A percentile compares a stretch with the other conserved stretches of the same genome.
Evolutionary conservation across 2,329 filamentous ascomycete genomes (phyloP).

Genomic region (Microascus cirrosus): DNA sequence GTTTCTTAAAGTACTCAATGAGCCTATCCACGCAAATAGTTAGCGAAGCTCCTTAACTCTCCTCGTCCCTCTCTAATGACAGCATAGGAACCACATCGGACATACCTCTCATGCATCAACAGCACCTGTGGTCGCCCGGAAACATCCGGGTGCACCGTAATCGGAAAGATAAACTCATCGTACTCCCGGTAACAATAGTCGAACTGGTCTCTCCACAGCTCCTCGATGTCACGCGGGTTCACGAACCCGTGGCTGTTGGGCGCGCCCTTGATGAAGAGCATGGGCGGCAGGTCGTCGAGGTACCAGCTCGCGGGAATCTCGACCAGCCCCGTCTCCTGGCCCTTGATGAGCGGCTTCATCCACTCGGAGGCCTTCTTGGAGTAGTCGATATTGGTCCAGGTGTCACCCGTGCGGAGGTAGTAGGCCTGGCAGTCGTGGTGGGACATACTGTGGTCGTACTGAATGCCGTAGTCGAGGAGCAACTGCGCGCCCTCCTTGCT

Average conservation of each 20-base stretch:
- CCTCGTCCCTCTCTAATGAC: not conserved
- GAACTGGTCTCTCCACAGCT: conserved; percentile 56
- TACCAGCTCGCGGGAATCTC: conserved; percentile 59
- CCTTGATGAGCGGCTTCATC: conserved; percentile 55
- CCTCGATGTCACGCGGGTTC: conserved; percentile 48
- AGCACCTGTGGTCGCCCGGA: conserved; percentile 61
- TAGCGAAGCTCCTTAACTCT: not conserved
- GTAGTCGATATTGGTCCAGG: conserved; percentile 60
- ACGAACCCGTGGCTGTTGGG: conserved; percentile 54
- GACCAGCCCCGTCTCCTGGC: conserved; percentile 49
- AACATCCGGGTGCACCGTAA: conserved; percentile 67
- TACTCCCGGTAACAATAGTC: conserved; percentile 68
- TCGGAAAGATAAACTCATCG: conserved; percentile 66
- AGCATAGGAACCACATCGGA: conserved; percentile 12
- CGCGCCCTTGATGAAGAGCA: conserved; percentile 62
- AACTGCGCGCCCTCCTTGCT: conserved; percentile 56
- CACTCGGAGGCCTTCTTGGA: conserved; percentile 47
- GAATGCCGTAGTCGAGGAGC: conserved; percentile 54
- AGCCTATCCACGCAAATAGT: conserved; percentile 13
- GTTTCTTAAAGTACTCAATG: conserved; percentile 57
- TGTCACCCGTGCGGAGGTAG: conserved; percentile 51
- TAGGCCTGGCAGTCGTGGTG: conserved; percentile 57
- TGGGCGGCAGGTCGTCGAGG: conserved; percentile 52
- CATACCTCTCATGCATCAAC: conserved; percentile 58
- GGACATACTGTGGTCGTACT: conserved; percentile 58